A percentile compares a stretch with the other conserved stretches of the same genome.
Conservation (phyloP, 805 yeast genomes). For the Candida ortonii region DNA sequence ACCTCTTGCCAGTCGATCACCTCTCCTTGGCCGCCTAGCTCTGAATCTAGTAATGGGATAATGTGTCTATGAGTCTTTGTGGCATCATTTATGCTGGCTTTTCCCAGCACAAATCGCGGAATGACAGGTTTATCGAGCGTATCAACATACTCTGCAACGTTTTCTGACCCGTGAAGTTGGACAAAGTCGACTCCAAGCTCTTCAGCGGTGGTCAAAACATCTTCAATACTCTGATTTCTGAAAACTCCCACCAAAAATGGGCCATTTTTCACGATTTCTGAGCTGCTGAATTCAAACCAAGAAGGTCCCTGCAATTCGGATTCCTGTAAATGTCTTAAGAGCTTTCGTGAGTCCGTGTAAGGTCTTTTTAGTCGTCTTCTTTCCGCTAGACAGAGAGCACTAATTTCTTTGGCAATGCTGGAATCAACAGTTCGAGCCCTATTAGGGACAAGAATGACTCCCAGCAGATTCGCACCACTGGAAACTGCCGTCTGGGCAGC, state of each 20-base stretch:
- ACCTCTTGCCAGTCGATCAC: constrained; percentile 68
- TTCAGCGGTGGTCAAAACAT: constrained; percentile 45
- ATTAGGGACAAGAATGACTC: constrained; percentile 84
- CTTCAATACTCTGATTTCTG: constrained; percentile 71
- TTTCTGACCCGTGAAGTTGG: constrained; percentile 83
- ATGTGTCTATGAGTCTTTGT: constrained; percentile 37
- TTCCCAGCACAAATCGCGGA: constrained; percentile 65
- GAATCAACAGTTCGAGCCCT: constrained; percentile 65
- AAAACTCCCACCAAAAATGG: constrained; percentile 88
- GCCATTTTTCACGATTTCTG: constrained; percentile 38
- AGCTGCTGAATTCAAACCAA: constrained; percentile 33
- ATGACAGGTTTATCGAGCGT: constrained; percentile 55
- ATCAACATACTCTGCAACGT: constrained; percentile 44
- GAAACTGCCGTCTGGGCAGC: constrained; percentile 72
- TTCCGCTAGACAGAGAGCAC: constrained; percentile 29
- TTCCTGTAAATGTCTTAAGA: constrained; percentile 24
- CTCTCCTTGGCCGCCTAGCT: constrained; percentile 88
- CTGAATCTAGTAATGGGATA: constrained; percentile 76
- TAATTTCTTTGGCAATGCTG: constrained; percentile 45
- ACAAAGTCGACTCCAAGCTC: constrained; percentile 66
- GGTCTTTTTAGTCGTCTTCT: constrained; percentile 19
- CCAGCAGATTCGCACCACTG: constrained; percentile 72
- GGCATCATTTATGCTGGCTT: constrained; percentile 34
- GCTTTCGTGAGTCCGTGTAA: constrained; percentile 24
- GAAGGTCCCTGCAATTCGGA: constrained; percentile 26